Evolutionary conservation across 2,329 filamentous ascomycete genomes (phyloP).

Genomic region (Periconia macrospinosa): DNA sequence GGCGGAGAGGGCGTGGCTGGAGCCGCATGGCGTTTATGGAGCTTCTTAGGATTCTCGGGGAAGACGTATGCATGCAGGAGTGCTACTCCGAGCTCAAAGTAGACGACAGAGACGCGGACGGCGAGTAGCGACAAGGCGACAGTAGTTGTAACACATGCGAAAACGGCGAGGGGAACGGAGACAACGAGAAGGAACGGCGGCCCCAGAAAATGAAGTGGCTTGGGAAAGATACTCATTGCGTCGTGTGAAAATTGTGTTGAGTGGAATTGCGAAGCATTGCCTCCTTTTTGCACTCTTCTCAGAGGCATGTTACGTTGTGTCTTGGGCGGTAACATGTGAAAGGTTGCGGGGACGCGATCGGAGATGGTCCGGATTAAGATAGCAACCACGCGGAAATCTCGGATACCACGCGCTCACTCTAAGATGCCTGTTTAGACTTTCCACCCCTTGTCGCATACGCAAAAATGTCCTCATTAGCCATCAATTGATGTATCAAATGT

Average conservation of each 20-base stretch:
- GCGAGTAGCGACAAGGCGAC: constrained; percentile 43
- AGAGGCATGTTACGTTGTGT: no score
- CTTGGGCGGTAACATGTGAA: no score
- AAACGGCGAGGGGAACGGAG: constrained; percentile 43
- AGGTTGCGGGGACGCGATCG: no score
- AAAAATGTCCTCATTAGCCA: no score
- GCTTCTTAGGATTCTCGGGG: constrained; percentile 20
- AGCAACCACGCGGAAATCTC: no score
- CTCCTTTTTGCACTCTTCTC: no score
- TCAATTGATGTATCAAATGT: no score
- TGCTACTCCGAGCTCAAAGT: constrained; percentile 46
- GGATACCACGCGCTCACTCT: no score
- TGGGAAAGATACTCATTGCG: constrained; percentile 11
- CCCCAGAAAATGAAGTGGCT: constrained; percentile 36
- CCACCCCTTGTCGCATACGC: no score
- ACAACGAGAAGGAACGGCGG: constrained; percentile 41
- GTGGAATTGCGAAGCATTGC: background rate
- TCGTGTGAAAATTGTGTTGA: background rate
- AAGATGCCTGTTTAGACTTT: no score
- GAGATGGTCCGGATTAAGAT: no score
- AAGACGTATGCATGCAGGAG: constrained; percentile 42
- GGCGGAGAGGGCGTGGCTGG: constrained; percentile 19
- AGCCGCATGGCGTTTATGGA: constrained; percentile 16
- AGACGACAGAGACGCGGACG: constrained; percentile 45
- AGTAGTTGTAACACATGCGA: constrained; percentile 39